Percentiles rank a stretch among this genome's conserved stretches.
These are phyloP conservation scores for Rhodotorula kratochvilovae DNA, from an alignment of 768 basidiomycete genomes.

Conservation along the genomic window DNA sequence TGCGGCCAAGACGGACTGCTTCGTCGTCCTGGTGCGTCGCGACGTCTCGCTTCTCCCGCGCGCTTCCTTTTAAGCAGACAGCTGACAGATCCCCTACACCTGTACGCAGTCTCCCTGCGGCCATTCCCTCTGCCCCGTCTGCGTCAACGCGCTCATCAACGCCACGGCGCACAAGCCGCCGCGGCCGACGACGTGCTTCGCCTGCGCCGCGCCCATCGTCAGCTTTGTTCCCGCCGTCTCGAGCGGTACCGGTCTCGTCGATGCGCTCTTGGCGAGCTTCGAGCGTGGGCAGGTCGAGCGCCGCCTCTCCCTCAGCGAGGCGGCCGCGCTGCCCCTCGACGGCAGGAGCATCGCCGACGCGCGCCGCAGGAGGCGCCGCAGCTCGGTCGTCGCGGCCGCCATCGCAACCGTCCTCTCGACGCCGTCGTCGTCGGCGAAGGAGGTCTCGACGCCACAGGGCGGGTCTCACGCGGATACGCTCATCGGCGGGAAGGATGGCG, in stretches of 20 bases:
- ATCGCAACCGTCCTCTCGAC: conserved; percentile 10
- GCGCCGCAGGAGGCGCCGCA: conserved; percentile 6
- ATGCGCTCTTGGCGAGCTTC: conserved; percentile 1
- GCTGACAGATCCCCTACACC: neutral
- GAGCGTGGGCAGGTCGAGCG: neutral
- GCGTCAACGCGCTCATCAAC: conserved; percentile 37
- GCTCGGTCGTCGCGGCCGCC: conserved; percentile 25
- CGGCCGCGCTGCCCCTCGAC: too few relatives aligned
- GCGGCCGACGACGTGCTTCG: conserved; percentile 28
- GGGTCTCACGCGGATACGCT: too few relatives aligned
- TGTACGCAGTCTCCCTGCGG: conserved; percentile 4
- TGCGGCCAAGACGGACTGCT: neutral
- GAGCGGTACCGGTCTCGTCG: neutral
- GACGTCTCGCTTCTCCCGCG: neutral
- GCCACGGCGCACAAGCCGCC: conserved; percentile 37
- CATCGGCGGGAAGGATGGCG: too few relatives aligned
- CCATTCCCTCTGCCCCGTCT: conserved; percentile 30
- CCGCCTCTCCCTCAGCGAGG: neutral
- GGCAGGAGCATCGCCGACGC: neutral
- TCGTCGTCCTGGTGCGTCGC: conserved; percentile 25
- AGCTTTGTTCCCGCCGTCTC: neutral
- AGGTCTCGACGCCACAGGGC: neutral
- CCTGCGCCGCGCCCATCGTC: conserved; percentile 7
- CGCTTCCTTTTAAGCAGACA: neutral
- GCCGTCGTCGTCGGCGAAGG: neutral